Conservation (phyloP, 331 rosid genomes). For the Erythrophleum ivorense region DNA sequence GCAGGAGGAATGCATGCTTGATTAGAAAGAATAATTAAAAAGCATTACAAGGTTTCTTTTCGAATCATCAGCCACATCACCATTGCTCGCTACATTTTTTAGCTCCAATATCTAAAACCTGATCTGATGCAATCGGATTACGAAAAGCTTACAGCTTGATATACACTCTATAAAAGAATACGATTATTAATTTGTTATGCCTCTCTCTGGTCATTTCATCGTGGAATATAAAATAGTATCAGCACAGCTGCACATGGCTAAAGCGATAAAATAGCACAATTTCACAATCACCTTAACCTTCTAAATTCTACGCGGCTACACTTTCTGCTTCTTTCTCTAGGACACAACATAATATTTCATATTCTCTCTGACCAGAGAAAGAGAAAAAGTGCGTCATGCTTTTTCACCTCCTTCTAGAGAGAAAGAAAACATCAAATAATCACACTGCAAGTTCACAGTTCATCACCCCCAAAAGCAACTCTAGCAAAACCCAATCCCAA, state of each 20-base stretch:
- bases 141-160: neutral
- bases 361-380: conserved; percentile 23
- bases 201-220: neutral
- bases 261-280: conserved; percentile 41
- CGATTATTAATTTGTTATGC: conserved; percentile 27
- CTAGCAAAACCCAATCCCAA: conserved; percentile 16
- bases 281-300: conserved; percentile 18
- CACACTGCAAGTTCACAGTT: conserved; percentile 36
- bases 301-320: conserved; percentile 41
- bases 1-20: conserved; percentile 36
- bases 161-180: conserved; percentile 1
- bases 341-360: conserved; percentile 51
- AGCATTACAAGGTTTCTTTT: conserved; percentile 38
- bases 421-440: conserved; percentile 28
- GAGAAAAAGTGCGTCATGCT: neutral
- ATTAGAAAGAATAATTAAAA: conserved; percentile 39
- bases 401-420: neutral
- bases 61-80: conserved; percentile 42
- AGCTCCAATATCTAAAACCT: conserved; percentile 9
- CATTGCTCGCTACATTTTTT: neutral
- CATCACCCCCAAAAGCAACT: neutral
- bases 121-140: conserved; percentile 20
- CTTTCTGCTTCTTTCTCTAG: conserved; percentile 87
- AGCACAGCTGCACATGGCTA: neutral
- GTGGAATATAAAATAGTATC: neutral